phyloP scores from a whole-genome alignment of 192 early-diverging fungal species.

The Rhizophlyctis rosea region DNA sequence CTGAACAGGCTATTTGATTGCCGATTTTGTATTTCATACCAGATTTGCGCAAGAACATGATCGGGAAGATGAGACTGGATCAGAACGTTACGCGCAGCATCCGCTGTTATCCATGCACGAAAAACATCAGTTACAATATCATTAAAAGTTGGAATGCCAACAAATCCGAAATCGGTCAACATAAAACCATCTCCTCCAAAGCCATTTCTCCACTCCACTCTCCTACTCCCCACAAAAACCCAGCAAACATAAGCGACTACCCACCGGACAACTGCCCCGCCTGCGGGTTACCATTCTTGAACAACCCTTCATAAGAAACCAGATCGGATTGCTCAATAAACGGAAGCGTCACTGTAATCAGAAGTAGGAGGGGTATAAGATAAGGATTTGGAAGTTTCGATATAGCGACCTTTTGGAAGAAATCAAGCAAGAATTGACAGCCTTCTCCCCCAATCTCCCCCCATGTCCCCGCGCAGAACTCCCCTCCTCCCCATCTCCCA shows the following conservation, averaged over 20 bases:
- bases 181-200: not conserved
- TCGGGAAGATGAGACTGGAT: constrained; percentile 26
- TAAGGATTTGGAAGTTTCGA: no score
- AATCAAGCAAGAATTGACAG: no score
- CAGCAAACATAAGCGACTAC: not conserved
- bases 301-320: constrained; percentile 31
- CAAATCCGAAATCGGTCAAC: not conserved
- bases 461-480: no score
- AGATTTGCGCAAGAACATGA: constrained; percentile 30
- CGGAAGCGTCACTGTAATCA: constrained; percentile 30
- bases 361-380: no score
- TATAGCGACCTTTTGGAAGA: no score
- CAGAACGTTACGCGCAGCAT: constrained; percentile 23
- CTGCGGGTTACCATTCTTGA: constrained; percentile 26
- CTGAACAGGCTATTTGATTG: not conserved
- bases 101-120: constrained; percentile 12
- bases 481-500: no score
- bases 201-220: not conserved
- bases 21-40: no score
- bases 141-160: not conserved
- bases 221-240: no score
- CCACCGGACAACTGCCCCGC: constrained; percentile 33
- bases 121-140: not conserved
- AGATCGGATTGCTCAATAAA: constrained; percentile 38
- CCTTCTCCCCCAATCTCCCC: no score